Evolutionary conservation across 2,329 filamentous ascomycete species (phyloP).

Genomic region (Aspergillus unguis): DNA sequence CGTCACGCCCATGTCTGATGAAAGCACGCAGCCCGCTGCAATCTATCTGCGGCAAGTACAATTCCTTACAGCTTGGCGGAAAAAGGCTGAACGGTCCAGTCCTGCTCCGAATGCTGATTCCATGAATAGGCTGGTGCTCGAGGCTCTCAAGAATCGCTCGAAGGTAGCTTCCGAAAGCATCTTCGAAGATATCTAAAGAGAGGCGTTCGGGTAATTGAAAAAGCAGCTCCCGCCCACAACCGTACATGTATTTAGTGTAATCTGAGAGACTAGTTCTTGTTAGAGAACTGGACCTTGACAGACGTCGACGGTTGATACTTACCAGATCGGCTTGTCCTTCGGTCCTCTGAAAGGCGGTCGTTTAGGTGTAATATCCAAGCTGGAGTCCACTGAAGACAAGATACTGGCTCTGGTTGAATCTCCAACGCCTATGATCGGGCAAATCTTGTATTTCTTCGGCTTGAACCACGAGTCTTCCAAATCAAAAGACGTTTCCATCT

Average conservation of each 20-base stretch:
- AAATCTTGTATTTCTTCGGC: neutral
- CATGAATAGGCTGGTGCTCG: neutral
- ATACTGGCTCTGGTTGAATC: slow-evolving; percentile 9
- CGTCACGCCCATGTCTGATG: slow-evolving; percentile 12
- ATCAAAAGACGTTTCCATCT: neutral
- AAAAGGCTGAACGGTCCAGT: slow-evolving; percentile 6
- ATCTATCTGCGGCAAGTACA: slow-evolving; percentile 4
- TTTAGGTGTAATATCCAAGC: neutral
- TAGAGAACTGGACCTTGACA: too few species aligned
- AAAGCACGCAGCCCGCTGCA: slow-evolving; percentile 12
- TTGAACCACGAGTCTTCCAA: too few species aligned
- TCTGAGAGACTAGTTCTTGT: too few species aligned
- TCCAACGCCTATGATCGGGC: slow-evolving; percentile 14
- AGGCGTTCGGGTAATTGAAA: slow-evolving; percentile 11
- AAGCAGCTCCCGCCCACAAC: neutral
- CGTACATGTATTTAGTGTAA: neutral
- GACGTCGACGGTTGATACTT: neutral
- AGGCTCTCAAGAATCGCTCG: neutral
- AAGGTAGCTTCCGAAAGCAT: slow-evolving; percentile 15
- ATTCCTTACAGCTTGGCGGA: slow-evolving; percentile 12
- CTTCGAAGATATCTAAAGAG: slow-evolving; percentile 13
- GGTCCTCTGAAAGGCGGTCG: neutral
- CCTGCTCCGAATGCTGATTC: too few species aligned
- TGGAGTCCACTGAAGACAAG: slow-evolving; percentile 2
- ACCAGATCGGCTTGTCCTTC: neutral